Conservation (phyloP, 169 alveolate species). For the Plasmodium coatneyi region DNA sequence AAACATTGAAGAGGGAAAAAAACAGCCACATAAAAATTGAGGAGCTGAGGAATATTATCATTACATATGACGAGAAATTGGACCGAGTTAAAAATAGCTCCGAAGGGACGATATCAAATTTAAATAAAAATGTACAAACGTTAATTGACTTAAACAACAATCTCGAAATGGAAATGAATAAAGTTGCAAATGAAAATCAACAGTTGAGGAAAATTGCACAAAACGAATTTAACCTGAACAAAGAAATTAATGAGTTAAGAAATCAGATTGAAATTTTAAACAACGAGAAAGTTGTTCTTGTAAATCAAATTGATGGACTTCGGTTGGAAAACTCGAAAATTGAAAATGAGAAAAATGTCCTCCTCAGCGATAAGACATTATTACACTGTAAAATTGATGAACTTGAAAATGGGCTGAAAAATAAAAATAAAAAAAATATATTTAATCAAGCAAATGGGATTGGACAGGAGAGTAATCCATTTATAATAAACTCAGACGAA, state of each 20-base stretch:
- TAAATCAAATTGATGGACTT: constrained; percentile 50
- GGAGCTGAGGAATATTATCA: constrained; percentile 62
- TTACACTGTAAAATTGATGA: constrained; percentile 71
- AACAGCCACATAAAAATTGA: constrained; percentile 71
- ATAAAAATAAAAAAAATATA: background rate
- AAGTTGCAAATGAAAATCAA: constrained; percentile 46
- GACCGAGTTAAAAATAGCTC: constrained; percentile 63
- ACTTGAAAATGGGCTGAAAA: constrained; percentile 60
- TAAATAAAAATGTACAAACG: constrained; percentile 64
- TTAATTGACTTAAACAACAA: constrained; percentile 48
- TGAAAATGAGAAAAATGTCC: constrained; percentile 72
- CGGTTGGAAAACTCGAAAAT: constrained; percentile 71
- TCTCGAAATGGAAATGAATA: constrained; percentile 70
- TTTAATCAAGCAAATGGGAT: background rate
- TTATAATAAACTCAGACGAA: constrained; percentile 38
- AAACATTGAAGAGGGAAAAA: constrained; percentile 63
- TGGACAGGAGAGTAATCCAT: constrained; percentile 29
- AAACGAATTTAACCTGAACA: constrained; percentile 35
- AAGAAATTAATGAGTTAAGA: constrained; percentile 66
- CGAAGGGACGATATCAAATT: constrained; percentile 72
- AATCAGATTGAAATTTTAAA: constrained; percentile 52
- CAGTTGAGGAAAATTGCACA: constrained; percentile 46
- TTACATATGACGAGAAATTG: constrained; percentile 51
- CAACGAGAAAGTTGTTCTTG: constrained; percentile 32
- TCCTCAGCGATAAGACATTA: constrained; percentile 57